A percentile compares a stretch with the other conserved stretches of the same genome.
Evolutionary conservation across 108 stramenopile genomes (phyloP).

Genomic region (Fistulifera solaris): DNA sequence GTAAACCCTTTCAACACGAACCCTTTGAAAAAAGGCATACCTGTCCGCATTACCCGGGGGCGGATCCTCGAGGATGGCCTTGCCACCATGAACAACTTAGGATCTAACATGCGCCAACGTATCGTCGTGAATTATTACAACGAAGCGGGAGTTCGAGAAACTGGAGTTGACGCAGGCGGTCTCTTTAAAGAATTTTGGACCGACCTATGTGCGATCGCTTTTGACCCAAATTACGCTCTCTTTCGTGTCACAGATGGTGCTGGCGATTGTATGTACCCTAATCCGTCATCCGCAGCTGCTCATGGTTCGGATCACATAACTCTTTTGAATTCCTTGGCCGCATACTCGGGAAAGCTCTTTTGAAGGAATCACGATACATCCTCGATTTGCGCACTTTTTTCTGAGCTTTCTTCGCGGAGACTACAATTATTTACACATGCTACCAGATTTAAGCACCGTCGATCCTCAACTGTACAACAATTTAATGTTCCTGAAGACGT

Average conservation of each 20-base stretch:
- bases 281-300: conserved; percentile 71
- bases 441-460: conserved; percentile 78
- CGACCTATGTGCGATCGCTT: conserved; percentile 78
- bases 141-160: conserved; percentile 68
- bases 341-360: conserved; percentile 83
- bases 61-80: conserved; percentile 83
- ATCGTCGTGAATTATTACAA: conserved; percentile 73
- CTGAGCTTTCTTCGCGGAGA: conserved; percentile 87
- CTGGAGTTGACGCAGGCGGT: conserved; percentile 96
- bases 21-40: conserved; percentile 60
- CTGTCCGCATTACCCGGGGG: conserved; percentile 71
- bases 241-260: conserved; percentile 81
- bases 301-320: conserved; percentile 68
- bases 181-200: conserved; percentile 98
- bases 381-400: conserved; percentile 96
- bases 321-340: conserved; percentile 90
- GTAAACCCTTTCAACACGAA: conserved; percentile 34
- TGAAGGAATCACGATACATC: conserved; percentile 95
- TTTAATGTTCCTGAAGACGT: conserved; percentile 92
- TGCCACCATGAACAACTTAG: conserved; percentile 69
- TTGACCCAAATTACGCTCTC: conserved; percentile 86
- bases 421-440: conserved; percentile 81
- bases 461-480: conserved; percentile 91
- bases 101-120: conserved; percentile 67
- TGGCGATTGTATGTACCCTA: conserved; percentile 82